Evolutionary conservation across 139 green algal species (phyloP).

Genomic region (Micromonas commoda): DNA sequence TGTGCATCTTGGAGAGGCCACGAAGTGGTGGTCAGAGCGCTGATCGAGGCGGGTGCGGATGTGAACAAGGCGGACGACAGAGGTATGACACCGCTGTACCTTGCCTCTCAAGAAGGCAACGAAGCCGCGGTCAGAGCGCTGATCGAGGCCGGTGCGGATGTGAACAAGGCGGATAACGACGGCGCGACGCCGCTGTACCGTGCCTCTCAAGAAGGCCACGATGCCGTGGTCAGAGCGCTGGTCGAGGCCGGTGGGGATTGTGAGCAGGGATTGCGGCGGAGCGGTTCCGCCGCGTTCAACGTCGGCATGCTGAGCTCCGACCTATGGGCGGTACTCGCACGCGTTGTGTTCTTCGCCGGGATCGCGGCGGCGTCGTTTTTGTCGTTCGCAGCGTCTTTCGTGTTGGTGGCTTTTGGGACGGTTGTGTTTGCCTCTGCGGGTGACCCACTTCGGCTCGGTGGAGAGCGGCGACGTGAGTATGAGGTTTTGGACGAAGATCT

Average conservation of each 20-base stretch:
- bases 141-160: constrained; percentile 4
- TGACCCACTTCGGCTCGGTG: neutral
- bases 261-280: neutral
- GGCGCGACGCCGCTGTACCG: constrained; percentile 16
- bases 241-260: neutral
- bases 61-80: neutral
- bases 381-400: neutral
- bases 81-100: neutral
- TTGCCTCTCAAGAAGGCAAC: constrained; percentile 1
- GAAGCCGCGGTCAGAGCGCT: neutral
- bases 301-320: constrained; percentile 62
- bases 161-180: constrained; percentile 2
- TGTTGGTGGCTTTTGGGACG: neutral
- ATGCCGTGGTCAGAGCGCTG: constrained; percentile 15
- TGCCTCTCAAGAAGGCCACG: constrained; percentile 4
- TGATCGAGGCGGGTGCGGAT: constrained; percentile 14
- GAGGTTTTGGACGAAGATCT: neutral
- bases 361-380: neutral
- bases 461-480: neutral
- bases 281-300: constrained; percentile 61
- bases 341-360: constrained; percentile 53
- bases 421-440: neutral
- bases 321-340: constrained; percentile 47
- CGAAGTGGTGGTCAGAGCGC: neutral
- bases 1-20: neutral